Base-by-base conservation (phyloP, 2,329 filamentous ascomycete genomes). In the Colletotrichum chlorophyti region DNA sequence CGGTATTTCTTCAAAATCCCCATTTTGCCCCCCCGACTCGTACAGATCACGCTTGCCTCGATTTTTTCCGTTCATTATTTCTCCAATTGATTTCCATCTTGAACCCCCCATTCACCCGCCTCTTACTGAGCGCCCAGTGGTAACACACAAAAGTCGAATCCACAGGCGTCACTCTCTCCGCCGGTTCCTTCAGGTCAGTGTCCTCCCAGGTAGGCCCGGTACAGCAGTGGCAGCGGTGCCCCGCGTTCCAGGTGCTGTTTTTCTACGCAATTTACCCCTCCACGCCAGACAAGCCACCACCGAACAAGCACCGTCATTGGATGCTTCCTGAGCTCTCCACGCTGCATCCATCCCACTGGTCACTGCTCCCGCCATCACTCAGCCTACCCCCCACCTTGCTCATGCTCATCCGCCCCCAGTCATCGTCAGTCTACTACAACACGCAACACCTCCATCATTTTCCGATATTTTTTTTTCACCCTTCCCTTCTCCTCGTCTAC, bases 281-380 rank as follows among this genome's bases (percentile, higher is more conserved):
- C 57, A 59, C 31, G 57, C 55, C 55, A 59, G 55, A 59, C 55
- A 54, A 48, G 50, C 50, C 51, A 45, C 43, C 51, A 31, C 53
- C 24, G 19, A 37, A 32, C 17, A n/a, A 38, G 7, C 50, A 12
- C 41, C 29, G 29, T 38, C 23, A 58, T 58, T 58, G 54, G 54
- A 41, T 54, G 50, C 26, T 29, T 21, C n/a, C 19, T n/a, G 24
- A 49, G 51, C 17, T 58, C 27, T 46, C 40, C 26, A 41, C 29
- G 48, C 48, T 26, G 40, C 47, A 40, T 53, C 48, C 38, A 42
- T 53, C 47, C 35, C 34, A 41, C 42, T 21, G 24, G 19, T 8
- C 19, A 21, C 37, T 34, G 19, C 26, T 58, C 40, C 48, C 34
- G 34, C 32, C 15, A 27, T 21, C n/a, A 37, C 24, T 27, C n/a